Percentiles rank a stretch among this genome's conserved stretches.
These are phyloP conservation scores for Colletotrichum filicis DNA, from an alignment of 2,329 filamentous ascomycete genomes.

Conservation along the genomic window DNA sequence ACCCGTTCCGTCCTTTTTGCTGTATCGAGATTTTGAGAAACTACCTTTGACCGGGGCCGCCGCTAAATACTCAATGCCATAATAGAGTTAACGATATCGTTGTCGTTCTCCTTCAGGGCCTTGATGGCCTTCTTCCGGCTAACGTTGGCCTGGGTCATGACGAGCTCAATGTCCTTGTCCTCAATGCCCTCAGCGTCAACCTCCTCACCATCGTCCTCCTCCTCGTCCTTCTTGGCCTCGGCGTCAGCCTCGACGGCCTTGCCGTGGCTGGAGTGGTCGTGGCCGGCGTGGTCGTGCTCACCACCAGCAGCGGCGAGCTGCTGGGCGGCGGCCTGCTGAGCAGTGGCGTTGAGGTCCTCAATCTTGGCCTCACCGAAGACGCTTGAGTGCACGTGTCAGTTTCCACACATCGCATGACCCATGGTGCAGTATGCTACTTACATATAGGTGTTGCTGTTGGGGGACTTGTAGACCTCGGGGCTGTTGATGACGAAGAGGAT, in stretches of 20 bases:
- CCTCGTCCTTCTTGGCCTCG: conserved; percentile 79
- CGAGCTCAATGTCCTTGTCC: conserved; percentile 99
- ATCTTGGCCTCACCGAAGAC: conserved; percentile 99
- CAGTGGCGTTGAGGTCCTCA: conserved; percentile 98
- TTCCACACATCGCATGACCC: background rate
- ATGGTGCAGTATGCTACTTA: conserved; percentile 62
- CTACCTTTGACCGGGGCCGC: conserved; percentile 17
- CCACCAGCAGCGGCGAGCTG: conserved; percentile 84
- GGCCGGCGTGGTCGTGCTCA: conserved; percentile 73
- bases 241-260: conserved; percentile 69
- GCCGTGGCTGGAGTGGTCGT: conserved; percentile 77
- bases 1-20: conserved; percentile 38
- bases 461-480: conserved; percentile 99
- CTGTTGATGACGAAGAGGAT: conserved; percentile 99
- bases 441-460: conserved; percentile 99
- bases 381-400: conserved; percentile 49
- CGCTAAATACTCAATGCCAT: conserved; percentile 91
- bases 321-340: conserved; percentile 94
- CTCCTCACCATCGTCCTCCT: conserved; percentile 95
- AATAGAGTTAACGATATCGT: conserved; percentile 99
- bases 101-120: conserved; percentile 98
- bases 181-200: conserved; percentile 94
- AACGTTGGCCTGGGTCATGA: conserved; percentile 97
- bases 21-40: conserved; percentile 31
- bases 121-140: conserved; percentile 99